Evolutionary conservation across 1,139 yeast species (phyloP).

Genomic region (Blastobotrys indianensis): DNA sequence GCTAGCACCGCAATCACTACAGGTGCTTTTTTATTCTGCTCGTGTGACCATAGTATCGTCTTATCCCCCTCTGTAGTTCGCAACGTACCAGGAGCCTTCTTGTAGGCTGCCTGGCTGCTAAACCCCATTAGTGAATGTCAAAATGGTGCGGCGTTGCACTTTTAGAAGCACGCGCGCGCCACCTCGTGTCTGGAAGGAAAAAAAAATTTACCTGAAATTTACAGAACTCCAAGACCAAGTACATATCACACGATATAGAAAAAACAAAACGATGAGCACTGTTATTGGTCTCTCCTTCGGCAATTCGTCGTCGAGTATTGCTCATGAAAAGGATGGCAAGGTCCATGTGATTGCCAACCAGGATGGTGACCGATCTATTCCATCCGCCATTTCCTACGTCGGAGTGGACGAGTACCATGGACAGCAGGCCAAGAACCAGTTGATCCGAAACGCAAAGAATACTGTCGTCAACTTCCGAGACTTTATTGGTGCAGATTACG

Average conservation of each 20-base stretch:
- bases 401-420: constrained; percentile 97
- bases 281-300: constrained; percentile 96
- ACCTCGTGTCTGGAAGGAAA: not conserved
- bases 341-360: constrained; percentile 98
- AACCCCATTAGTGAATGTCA: constrained; percentile 4
- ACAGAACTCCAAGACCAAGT: not conserved
- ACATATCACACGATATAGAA: not conserved
- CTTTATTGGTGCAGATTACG: constrained; percentile 71
- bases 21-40: too few relatives aligned
- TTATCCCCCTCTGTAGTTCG: constrained; percentile 18
- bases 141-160: not conserved
- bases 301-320: constrained; percentile 91
- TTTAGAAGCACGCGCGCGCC: not conserved
- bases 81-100: constrained; percentile 27
- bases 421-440: constrained; percentile 88
- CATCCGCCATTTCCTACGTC: constrained; percentile 85
- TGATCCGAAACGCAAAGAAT: constrained; percentile 81
- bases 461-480: constrained; percentile 93
- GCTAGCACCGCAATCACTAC: too few relatives aligned
- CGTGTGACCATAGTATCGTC: constrained; percentile 19
- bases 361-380: constrained; percentile 97
- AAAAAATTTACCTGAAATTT: not conserved
- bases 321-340: constrained; percentile 86
- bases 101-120: constrained; percentile 24
- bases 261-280: constrained; percentile 29